Evolutionary conservation across 495 filamentous ascomycete genomes (phyloP), one percentile per base, ranked within the genome.

Genomic region (Trichoderma virens): DNA sequence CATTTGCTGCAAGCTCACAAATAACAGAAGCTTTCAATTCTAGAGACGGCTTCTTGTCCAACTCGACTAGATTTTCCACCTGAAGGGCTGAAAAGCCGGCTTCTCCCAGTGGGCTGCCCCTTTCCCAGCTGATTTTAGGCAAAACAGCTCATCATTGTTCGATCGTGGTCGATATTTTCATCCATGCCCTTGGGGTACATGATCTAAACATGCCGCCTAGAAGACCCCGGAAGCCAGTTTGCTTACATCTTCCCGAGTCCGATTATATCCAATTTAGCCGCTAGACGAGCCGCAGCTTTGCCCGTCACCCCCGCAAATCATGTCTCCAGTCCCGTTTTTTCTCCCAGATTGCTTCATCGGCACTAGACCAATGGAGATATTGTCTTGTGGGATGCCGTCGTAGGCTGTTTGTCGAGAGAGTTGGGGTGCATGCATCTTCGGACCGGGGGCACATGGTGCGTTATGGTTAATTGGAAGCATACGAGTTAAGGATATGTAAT

Each of bases 381-480:
- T 0, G 13, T 30, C 25, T 30, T 35, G 32, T 11, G 4, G 32
- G 11, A 35, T 35, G 32, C 32, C 32, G 32, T 35, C 32, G 32
- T 35, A 35, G 32, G 32, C 32, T 35, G 32, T n/a, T 35, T 56
- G 51, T 56, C 27, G 25, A 56, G 0, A 30, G 25, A 14, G 0
- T 56, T 0, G 43, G 43, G 43, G 43, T 47, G 43, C n/a, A 23
- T 47, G 43, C 16, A 23, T 3, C 43, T 47, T 14, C 2, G 43
- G 6, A 27, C 51, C 28, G 25, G 51, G 51, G 51, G 23, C 8
- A 13, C 7, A 16, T 14, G 6, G 51, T 28, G 25, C 8, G 23
- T 56, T 56, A 56, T 56, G 51, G 51, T 56, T 56, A 56, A 14
- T 56, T 56, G 51, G 23, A 56, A 56, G 51, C 51, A 56, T 56